Percentiles rank a stretch among this genome's conserved stretches.
Evolutionary conservation across 176 grass and related monocot genomes (phyloP).

Genomic region (maize (Zea mays)): DNA sequence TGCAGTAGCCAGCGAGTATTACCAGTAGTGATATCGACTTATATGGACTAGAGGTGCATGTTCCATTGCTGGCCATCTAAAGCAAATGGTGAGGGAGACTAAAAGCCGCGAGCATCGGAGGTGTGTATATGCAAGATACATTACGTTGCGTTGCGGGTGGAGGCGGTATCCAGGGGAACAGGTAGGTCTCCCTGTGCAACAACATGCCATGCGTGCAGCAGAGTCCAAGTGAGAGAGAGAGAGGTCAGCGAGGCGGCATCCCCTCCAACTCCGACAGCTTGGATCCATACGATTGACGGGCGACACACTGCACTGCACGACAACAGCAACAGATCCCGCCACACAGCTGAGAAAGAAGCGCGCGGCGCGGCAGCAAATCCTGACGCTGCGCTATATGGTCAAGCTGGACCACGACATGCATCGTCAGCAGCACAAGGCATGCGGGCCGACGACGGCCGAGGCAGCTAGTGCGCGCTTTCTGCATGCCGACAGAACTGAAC

Average conservation of each 20-base stretch:
- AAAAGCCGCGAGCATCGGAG: not conserved
- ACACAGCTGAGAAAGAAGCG: not conserved
- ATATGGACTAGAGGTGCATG: not conserved
- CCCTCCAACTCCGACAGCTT: conserved; percentile 4
- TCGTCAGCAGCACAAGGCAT: not conserved
- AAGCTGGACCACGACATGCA: conserved; percentile 1
- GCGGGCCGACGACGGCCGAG: not conserved
- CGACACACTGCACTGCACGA: not conserved
- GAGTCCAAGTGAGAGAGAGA: conserved; percentile 35
- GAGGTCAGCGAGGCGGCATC: not conserved
- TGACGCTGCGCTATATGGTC: not conserved
- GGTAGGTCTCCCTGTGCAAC: not conserved
- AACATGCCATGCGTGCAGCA: conserved; percentile 34
- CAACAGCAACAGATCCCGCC: not conserved
- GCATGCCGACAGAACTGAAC: not conserved
- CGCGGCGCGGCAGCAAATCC: not conserved
- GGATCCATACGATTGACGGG: conserved; percentile 23
- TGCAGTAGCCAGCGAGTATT: too few species aligned
- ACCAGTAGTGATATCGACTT: not conserved
- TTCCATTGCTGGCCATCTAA: not conserved
- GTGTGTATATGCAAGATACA: too few species aligned
- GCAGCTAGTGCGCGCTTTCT: not conserved
- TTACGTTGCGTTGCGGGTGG: not conserved
- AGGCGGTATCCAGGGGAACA: not conserved
- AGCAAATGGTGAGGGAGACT: not conserved